Conservation (phyloP, 495 filamentous ascomycete genomes). For the Lepidopterella palustris region DNA sequence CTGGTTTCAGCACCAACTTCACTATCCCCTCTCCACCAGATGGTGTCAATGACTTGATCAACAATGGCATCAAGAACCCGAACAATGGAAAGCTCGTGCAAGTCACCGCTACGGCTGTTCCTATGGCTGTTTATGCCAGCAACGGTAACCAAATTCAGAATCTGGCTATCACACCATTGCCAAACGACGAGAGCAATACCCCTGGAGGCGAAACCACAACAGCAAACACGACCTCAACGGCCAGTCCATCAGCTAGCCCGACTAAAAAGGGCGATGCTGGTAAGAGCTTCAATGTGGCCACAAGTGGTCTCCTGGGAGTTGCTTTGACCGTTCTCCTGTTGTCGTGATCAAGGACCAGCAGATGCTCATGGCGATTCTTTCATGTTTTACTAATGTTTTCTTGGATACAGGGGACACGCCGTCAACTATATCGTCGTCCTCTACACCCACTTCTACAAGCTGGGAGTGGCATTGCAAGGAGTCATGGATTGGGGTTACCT, state of each 20-base stretch:
- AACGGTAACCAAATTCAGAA: constrained; percentile 48
- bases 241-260: background rate
- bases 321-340: constrained; percentile 9
- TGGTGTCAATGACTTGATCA: constrained; percentile 50
- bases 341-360: background rate
- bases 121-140: constrained; percentile 49
- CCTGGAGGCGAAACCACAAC: constrained; percentile 43
- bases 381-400: background rate
- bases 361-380: background rate
- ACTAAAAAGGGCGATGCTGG: constrained; percentile 11
- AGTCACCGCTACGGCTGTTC: constrained; percentile 48
- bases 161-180: constrained; percentile 49
- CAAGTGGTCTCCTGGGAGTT: constrained; percentile 2
- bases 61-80: constrained; percentile 50
- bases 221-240: constrained; percentile 6
- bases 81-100: constrained; percentile 51
- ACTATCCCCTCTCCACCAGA: constrained; percentile 55
- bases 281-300: constrained; percentile 11
- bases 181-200: constrained; percentile 48
- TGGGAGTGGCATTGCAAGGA: too few species aligned
- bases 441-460: too few species aligned
- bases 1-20: constrained; percentile 67
- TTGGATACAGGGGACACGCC: background rate
- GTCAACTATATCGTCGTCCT: too few species aligned
- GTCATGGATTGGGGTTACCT: too few species aligned